Conservation (phyloP, 139 green algal genomes). For the Eudorina sp. region DNA sequence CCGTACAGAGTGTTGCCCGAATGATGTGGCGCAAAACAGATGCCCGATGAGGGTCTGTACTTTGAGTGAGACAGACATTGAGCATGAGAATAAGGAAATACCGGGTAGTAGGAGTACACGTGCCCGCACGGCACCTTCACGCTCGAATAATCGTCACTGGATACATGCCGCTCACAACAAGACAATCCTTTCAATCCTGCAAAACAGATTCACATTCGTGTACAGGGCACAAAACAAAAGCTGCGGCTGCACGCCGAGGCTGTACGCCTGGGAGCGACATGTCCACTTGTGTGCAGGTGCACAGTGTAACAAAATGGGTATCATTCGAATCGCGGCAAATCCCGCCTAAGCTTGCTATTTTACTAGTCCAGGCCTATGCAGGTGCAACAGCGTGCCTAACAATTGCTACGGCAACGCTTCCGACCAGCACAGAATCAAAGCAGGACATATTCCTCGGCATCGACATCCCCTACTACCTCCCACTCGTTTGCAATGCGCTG, state of each 20-base stretch:
- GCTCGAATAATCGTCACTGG: too few relatives aligned
- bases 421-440: neutral
- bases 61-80: neutral
- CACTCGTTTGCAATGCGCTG: constrained; percentile 19
- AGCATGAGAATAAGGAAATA: neutral
- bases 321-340: neutral
- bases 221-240: constrained; percentile 21
- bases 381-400: too few relatives aligned
- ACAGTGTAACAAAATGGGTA: constrained; percentile 14
- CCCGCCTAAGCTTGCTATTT: neutral
- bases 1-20: too few relatives aligned
- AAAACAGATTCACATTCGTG: neutral
- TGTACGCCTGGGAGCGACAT: neutral
- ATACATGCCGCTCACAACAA: too few relatives aligned
- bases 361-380: neutral
- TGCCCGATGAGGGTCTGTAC: neutral
- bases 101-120: too few relatives aligned
- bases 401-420: too few relatives aligned
- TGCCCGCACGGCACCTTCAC: neutral
- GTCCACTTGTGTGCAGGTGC: neutral
- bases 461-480: constrained; percentile 16
- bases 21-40: neutral
- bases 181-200: constrained; percentile 27
- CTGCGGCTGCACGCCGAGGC: constrained; percentile 12
- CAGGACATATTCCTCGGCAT: constrained; percentile 28